These are phyloP conservation scores for Fusarium gaditjirri DNA, from an alignment of 2,329 filamentous ascomycete genomes.

Conservation along the genomic window DNA sequence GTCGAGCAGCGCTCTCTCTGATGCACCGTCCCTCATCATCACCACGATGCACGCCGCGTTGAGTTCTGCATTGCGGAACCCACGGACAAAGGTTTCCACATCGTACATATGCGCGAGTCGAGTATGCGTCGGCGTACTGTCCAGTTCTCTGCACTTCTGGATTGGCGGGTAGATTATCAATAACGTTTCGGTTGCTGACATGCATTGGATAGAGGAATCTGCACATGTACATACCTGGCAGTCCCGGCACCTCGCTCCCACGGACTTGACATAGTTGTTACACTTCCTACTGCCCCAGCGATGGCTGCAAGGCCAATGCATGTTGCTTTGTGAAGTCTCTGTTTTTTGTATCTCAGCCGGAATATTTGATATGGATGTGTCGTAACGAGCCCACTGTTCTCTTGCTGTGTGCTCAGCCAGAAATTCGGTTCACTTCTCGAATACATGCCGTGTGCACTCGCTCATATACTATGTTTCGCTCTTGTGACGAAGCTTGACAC, in stretches of 20 bases:
- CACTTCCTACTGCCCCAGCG: constrained; percentile 38
- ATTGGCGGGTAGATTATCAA: constrained; percentile 18
- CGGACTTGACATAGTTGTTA: constrained; percentile 31
- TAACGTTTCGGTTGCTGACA: constrained; percentile 21
- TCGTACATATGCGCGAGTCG: constrained; percentile 38
- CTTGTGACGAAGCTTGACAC: constrained; percentile 3
- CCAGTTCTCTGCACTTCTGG: constrained; percentile 30
- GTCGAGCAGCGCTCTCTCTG: constrained; percentile 30
- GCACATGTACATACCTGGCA: constrained; percentile 36
- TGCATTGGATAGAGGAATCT: not conserved
- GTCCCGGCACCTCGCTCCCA: constrained; percentile 35
- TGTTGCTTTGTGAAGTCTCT: not conserved
- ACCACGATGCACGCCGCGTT: constrained; percentile 35
- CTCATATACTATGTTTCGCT: constrained; percentile 34
- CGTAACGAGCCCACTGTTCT: constrained; percentile 5
- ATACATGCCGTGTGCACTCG: constrained; percentile 10
- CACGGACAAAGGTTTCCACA: constrained; percentile 33
- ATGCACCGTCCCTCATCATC: constrained; percentile 34
- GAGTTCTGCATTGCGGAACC: constrained; percentile 33
- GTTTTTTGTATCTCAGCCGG: not conserved
- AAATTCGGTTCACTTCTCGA: not conserved
- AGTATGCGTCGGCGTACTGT: constrained; percentile 37
- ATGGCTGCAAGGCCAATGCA: constrained; percentile 42
- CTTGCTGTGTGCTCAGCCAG: constrained; percentile 9
- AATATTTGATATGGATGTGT: not conserved